A percentile compares a stretch with the other conserved stretches of the same genome.
Evolutionary conservation across 148 eudicot species (phyloP).

Genomic region (Fagopyrum tataricum): DNA sequence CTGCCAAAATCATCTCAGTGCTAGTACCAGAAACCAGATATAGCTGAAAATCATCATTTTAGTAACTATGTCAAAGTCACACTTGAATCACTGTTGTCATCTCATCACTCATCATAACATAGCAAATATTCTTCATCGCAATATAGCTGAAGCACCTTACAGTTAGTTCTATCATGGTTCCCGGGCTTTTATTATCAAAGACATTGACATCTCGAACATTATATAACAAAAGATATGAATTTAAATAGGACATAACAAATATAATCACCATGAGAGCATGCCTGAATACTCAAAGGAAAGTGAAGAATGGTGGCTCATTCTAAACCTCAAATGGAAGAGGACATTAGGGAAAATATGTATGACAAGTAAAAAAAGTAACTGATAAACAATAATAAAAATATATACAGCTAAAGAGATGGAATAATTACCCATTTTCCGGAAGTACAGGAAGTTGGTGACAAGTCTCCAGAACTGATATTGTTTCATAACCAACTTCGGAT

Average conservation of each 20-base stretch:
- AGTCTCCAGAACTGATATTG: conserved; percentile 94
- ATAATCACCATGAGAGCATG: neutral
- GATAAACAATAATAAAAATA: neutral
- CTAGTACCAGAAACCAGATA: conserved; percentile 2
- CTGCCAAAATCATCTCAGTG: neutral
- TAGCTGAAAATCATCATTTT: neutral
- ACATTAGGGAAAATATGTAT: neutral
- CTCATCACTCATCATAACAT: neutral
- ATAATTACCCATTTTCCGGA: conserved; percentile 89
- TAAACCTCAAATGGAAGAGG: neutral
- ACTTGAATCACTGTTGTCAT: neutral
- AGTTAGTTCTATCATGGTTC: neutral
- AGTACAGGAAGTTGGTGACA: conserved; percentile 84
- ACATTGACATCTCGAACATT: neutral
- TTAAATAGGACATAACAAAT: too few relatives aligned
- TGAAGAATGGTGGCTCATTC: neutral
- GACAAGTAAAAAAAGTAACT: neutral
- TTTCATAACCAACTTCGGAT: conserved; percentile 83
- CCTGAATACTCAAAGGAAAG: neutral
- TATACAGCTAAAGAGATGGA: neutral
- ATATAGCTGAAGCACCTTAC: neutral
- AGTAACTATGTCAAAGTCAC: neutral
- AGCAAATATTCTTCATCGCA: neutral
- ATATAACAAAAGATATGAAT: neutral
- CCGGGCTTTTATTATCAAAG: neutral